phyloP scores from a whole-genome alignment of 2,329 filamentous ascomycete genomes.

The Pseudogymnoascus sp. region DNA sequence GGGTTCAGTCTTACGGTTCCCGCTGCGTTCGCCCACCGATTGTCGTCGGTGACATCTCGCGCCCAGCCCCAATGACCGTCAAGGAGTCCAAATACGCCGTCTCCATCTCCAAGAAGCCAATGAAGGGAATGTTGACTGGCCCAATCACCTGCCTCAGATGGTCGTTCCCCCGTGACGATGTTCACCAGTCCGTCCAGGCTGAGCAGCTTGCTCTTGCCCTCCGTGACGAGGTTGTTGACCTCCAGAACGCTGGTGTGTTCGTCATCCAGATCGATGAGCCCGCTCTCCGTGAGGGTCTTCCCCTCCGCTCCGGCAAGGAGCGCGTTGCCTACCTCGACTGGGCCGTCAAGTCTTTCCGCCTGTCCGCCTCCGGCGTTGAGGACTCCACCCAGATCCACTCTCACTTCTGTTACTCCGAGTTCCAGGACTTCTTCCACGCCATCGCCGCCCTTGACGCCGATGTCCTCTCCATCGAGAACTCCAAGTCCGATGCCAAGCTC shows the following conservation, averaged over 20 bases:
- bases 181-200: conserved; percentile 98
- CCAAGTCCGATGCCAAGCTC: conserved; percentile 99
- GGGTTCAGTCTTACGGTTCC: conserved; percentile 98
- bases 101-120: conserved; percentile 93
- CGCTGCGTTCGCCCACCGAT: conserved; percentile 97
- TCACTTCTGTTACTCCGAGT: conserved; percentile 99
- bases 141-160: conserved; percentile 98
- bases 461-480: conserved; percentile 99
- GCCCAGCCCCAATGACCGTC: conserved; percentile 94
- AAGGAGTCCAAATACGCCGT: conserved; percentile 99
- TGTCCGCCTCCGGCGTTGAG: conserved; percentile 84
- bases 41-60: conserved; percentile 96
- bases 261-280: conserved; percentile 99
- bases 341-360: conserved; percentile 97
- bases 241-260: conserved; percentile 90
- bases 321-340: conserved; percentile 94
- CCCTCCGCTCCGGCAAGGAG: conserved; percentile 87
- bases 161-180: conserved; percentile 99
- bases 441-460: conserved; percentile 97
- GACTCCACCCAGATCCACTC: conserved; percentile 99
- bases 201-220: conserved; percentile 97
- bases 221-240: conserved; percentile 95
- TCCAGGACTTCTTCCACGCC: conserved; percentile 99
- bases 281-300: conserved; percentile 97
- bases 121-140: conserved; percentile 99